Base-by-base conservation (phyloP, 306 rosid genomes). In the Hippophae tibetana region DNA sequence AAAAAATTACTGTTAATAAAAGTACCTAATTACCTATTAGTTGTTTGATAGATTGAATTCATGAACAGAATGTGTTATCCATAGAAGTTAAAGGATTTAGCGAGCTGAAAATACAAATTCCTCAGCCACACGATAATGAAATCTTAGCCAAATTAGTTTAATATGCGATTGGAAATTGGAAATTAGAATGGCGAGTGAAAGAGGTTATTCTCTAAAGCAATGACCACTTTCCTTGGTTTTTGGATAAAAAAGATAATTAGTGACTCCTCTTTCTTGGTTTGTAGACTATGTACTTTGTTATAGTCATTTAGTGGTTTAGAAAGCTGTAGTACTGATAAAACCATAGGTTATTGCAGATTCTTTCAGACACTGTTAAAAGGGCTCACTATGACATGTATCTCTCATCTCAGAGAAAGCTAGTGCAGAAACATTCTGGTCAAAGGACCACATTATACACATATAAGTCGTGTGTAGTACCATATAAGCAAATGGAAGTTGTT, bases 401-500 rank as follows among this genome's bases (percentile, higher is more conserved):
- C 71, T 62, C 76, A 66, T 69, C 86, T 67, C 92, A 83, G 80
- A 83, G 82, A 69, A 85, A 77, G 76, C 64, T 81, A 54, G 60
- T 74, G 73, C 74, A 66, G 71, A 81, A 65, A 66, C 78, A 61
- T 52, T 54, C 82, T 44, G 54, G 68, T 14, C 68, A 72, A 42
- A 73, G 79, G 62, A 61, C 72, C 26, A 78, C 72, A 44, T 71
- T 86, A 50, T 69, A 74, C 47, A 65, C 69, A 47, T 79, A 79
- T 66, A 59, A 75, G 50, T 73, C 85, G 47, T 61, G 79, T 66
- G 70, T 57, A 58, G 50, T 68, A 11, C 27, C 74, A 1, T 74
- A 71, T 71, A 81, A 77, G 79, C 84, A 76, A 73, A 83, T 85
- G 89, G 96, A 90, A 76, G 98, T 90, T 65, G 92, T 85, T 53